Evolutionary conservation across 768 basidiomycete genomes (phyloP).

Genomic region (Pisolithus microcarpus): DNA sequence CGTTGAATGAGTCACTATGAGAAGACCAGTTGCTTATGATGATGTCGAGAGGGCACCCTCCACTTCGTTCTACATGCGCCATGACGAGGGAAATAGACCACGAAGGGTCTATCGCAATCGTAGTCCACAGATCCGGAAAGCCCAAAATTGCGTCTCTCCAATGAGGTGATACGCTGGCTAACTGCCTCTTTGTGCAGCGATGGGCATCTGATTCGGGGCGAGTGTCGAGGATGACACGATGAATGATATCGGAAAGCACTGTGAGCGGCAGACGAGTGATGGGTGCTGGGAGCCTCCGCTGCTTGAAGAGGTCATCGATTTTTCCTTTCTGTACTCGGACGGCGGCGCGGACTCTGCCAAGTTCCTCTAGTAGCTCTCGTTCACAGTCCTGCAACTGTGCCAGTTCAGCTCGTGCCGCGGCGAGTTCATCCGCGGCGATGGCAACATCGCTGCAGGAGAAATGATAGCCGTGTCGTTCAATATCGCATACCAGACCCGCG

Average conservation of each 20-base stretch:
- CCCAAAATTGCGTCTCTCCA: not conserved
- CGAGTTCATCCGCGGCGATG: not conserved
- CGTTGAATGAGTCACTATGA: not conserved
- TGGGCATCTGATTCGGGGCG: no score
- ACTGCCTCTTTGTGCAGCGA: no score
- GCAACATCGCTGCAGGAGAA: no score
- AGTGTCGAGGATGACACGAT: no score
- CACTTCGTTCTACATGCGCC: not conserved
- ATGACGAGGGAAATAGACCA: not conserved
- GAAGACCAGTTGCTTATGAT: not conserved
- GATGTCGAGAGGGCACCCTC: not conserved
- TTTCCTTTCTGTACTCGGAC: not conserved
- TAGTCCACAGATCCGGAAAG: not conserved
- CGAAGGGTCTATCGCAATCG: not conserved
- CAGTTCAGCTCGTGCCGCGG: not conserved
- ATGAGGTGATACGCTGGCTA: not conserved
- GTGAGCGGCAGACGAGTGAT: not conserved
- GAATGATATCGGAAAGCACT: no score
- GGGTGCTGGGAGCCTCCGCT: not conserved
- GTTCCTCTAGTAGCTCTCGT: not conserved
- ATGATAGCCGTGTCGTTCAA: no score
- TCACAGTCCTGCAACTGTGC: not conserved
- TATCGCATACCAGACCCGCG: no score
- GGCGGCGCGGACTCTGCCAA: not conserved
- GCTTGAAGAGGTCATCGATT: not conserved